Percentiles rank a stretch among this genome's conserved stretches.
phyloP scores from a whole-genome alignment of 305 asterid species.

The Euphrasia arctica region DNA sequence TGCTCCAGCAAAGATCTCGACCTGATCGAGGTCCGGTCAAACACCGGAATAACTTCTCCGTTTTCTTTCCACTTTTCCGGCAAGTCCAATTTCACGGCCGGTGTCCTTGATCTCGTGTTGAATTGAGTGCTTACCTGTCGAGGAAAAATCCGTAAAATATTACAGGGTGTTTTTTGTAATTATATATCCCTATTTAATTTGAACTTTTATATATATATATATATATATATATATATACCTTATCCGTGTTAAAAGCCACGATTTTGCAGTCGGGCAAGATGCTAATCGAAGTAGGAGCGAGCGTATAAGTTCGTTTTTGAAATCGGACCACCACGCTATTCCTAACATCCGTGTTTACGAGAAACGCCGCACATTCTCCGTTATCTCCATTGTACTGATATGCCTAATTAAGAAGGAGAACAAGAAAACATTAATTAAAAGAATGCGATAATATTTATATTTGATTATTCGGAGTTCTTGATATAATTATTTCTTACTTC shows the following conservation, averaged over 20 bases:
- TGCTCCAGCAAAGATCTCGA: conserved; percentile 68
- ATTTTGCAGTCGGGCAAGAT: conserved; percentile 71
- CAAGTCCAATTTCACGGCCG: conserved; percentile 43
- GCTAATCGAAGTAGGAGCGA: conserved; percentile 73
- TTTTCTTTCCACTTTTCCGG: conserved; percentile 54
- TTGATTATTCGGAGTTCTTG: no score
- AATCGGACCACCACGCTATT: conserved; percentile 40
- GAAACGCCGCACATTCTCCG: conserved; percentile 74
- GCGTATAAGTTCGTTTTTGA: conserved; percentile 34
- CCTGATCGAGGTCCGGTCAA: conserved; percentile 39
- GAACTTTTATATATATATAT: no score
- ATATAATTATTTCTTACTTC: conserved; percentile 38
- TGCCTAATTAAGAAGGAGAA: conserved; percentile 39
- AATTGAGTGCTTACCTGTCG: conserved; percentile 47
- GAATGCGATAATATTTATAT: no score
- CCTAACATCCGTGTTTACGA: conserved; percentile 44
- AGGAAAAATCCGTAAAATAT: neutral
- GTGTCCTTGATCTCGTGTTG: conserved; percentile 41
- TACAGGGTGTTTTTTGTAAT: neutral
- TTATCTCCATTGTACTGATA: conserved; percentile 42
- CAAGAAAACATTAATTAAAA: neutral
- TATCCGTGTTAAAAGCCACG: conserved; percentile 73
- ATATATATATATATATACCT: conserved; percentile 39
- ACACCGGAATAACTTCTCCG: conserved; percentile 47
- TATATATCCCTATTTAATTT: neutral